Evolutionary conservation across 306 rosid genomes (phyloP), one percentile per base, ranked within the genome.

Genomic region (Dalbergia cultrata): DNA sequence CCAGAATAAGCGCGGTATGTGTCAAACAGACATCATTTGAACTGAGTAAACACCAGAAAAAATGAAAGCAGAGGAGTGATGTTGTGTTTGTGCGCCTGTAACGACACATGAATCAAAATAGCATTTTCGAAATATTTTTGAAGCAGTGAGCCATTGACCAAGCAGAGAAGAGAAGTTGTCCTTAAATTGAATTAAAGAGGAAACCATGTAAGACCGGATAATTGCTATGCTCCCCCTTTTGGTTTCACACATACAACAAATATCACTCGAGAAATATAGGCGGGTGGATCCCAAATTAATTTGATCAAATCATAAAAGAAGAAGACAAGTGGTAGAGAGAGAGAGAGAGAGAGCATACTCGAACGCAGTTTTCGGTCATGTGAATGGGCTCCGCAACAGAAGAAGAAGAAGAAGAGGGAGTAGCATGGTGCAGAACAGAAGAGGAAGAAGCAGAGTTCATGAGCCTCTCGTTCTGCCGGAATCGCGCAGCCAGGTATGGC

Each of bases 281-380:
- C 13, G 35, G 1, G 37, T 52, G 31, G 31, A 26, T 26, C 21
- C 58, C 19, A 64, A 65, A 39, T 18, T 66, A 4, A 73, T 16
- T 19, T 11, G 34, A 17, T 7, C 6, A 61, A 61, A 4, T 47
- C 53, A 4, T 9, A 62, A 31, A 34, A 45, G 9, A 53, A 43
- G 26, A 5, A 22, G 22, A 14, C 12, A 53, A 43, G 26, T 5
- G 39, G 26, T 22, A 7, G 54, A 14, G 16, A 49, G 65, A 76
- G 57, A 8, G 73, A 49, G 64, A 9, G 76, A 54, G 21, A n/a
- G 76, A 66, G n/a, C 53, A 21, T 84, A 93, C 98, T 61, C 87
- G 93, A 67, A 93, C 80, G 80, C 97, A 91, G 35, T 74, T 88
- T 17, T 91, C 95, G 7, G 97, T 86, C 90, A 93, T 82, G 60